phyloP scores from a whole-genome alignment of 2,329 filamentous ascomycete species.

The Diaporthe eres region DNA sequence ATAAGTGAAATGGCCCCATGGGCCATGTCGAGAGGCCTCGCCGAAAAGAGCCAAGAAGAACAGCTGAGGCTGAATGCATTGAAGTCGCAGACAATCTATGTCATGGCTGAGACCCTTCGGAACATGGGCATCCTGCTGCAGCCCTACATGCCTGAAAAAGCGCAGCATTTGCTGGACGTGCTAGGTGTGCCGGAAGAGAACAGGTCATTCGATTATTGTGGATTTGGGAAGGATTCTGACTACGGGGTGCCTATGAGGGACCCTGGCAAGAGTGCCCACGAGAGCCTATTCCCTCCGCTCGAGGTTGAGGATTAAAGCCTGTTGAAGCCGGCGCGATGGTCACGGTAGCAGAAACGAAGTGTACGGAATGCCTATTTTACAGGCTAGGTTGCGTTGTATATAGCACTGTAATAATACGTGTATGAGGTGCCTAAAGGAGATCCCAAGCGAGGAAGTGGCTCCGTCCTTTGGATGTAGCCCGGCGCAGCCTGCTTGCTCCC shows the following conservation, averaged over 20 bases:
- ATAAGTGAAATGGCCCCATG: slow-evolving; percentile 79
- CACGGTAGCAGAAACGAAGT: neutral
- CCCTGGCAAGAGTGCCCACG: slow-evolving; percentile 54
- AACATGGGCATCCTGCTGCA: slow-evolving; percentile 88
- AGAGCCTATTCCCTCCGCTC: slow-evolving; percentile 67
- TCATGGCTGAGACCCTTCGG: slow-evolving; percentile 81
- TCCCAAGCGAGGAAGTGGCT: neutral
- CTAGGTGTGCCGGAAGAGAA: slow-evolving; percentile 77
- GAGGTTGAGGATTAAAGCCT: slow-evolving; percentile 55
- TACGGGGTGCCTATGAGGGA: slow-evolving; percentile 72
- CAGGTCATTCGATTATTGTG: slow-evolving; percentile 75
- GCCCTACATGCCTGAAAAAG: slow-evolving; percentile 89
- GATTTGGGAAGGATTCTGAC: slow-evolving; percentile 72
- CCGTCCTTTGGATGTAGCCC: neutral
- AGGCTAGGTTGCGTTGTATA: neutral
- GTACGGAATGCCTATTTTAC: neutral
- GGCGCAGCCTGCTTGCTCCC: neutral
- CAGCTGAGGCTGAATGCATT: slow-evolving; percentile 59
- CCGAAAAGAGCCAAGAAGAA: slow-evolving; percentile 47
- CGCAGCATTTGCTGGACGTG: slow-evolving; percentile 79
- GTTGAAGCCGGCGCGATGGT: neutral
- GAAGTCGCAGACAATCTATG: slow-evolving; percentile 71
- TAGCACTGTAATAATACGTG: neutral
- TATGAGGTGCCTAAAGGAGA: neutral
- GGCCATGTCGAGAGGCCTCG: slow-evolving; percentile 62